These are phyloP conservation scores for Yamadazyma kitorensis DNA, from an alignment of 805 yeast species.

Conservation along the genomic window DNA sequence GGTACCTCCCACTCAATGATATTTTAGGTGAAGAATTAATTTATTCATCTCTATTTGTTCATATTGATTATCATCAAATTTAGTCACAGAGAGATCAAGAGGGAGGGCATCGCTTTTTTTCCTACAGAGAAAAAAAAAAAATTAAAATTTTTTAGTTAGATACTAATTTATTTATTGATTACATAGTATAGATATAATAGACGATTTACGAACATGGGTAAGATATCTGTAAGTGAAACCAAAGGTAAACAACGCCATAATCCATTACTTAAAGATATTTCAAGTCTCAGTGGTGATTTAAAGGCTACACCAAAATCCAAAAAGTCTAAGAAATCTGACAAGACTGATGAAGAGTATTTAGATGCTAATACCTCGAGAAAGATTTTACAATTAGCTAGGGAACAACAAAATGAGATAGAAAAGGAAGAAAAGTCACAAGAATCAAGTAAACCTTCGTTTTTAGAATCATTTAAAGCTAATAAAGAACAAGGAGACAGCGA, in stretches of 20 bases:
- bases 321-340: constrained; percentile 30
- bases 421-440: constrained; percentile 40
- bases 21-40: constrained; percentile 72
- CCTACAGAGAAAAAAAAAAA: too few relatives aligned
- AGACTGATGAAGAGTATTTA: constrained; percentile 54
- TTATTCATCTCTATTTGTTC: constrained; percentile 49
- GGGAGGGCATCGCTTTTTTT: neutral
- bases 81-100: neutral
- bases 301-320: constrained; percentile 41
- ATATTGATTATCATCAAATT: neutral
- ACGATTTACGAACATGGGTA: constrained; percentile 54
- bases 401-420: constrained; percentile 88
- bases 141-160: constrained; percentile 9
- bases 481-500: constrained; percentile 29
- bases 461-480: constrained; percentile 19
- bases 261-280: constrained; percentile 75
- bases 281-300: constrained; percentile 71
- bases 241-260: constrained; percentile 69
- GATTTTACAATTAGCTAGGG: constrained; percentile 84
- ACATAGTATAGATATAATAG: too few relatives aligned
- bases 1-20: constrained; percentile 78
- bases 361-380: constrained; percentile 83
- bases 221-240: constrained; percentile 48
- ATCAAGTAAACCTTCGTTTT: constrained; percentile 17
- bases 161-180: too few relatives aligned